Evolutionary conservation across 257 asterid genomes (phyloP).

Genomic region (Solanum neorickii): DNA sequence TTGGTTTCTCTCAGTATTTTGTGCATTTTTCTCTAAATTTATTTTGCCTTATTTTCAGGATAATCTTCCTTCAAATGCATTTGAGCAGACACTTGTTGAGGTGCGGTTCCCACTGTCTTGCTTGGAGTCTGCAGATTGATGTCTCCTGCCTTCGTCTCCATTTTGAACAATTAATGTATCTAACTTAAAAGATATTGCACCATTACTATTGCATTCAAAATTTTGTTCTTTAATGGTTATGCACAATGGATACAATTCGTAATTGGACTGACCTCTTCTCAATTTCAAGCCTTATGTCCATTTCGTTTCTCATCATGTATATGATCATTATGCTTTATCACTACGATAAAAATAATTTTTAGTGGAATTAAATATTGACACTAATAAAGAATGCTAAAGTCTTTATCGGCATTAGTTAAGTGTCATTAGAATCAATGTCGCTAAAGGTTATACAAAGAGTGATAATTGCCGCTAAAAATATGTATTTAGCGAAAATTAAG

Average conservation of each 20-base stretch:
- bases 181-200: too few relatives aligned
- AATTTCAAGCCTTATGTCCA: not conserved
- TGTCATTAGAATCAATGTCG: too few relatives aligned
- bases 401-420: too few relatives aligned
- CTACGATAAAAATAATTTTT: too few relatives aligned
- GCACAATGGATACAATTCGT: too few relatives aligned
- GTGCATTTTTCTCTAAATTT: not conserved
- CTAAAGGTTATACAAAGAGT: too few relatives aligned
- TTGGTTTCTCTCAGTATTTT: not conserved
- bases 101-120: slow-evolving; percentile 13
- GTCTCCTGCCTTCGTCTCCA: not conserved
- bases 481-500: too few relatives aligned
- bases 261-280: not conserved
- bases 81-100: slow-evolving; percentile 97
- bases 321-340: too few relatives aligned
- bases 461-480: too few relatives aligned
- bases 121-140: not conserved
- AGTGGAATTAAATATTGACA: too few relatives aligned
- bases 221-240: not conserved
- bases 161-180: not conserved
- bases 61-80: slow-evolving; percentile 70
- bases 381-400: too few relatives aligned
- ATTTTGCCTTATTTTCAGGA: slow-evolving; percentile 34
- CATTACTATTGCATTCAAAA: not conserved
- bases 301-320: too few relatives aligned